Conservation (phyloP, 306 rosid genomes). For the Dryas alaskensis region DNA sequence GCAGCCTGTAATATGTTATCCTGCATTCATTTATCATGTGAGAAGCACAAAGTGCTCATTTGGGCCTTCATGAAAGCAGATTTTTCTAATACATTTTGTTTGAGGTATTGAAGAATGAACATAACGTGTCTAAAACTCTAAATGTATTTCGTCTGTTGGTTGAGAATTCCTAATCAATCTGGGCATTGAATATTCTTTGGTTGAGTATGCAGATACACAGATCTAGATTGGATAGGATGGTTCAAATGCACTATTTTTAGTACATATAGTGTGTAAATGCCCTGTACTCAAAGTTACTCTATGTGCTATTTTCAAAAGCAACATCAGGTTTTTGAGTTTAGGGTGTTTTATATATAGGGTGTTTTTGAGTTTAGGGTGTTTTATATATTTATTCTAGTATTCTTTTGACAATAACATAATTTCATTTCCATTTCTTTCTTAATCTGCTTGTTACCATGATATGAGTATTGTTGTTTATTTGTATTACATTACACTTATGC, state of each 20-base stretch:
- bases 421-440: not conserved
- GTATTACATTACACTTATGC: conserved; percentile 11
- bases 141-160: not conserved
- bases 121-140: too few relatives aligned
- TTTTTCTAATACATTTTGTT: not conserved
- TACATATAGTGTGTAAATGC: not conserved
- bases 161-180: not conserved
- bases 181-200: not conserved
- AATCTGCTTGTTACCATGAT: conserved; percentile 1
- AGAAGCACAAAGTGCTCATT: not conserved
- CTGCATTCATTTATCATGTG: not conserved
- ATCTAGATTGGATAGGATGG: not conserved
- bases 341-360: not conserved
- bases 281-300: not conserved
- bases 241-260: not conserved
- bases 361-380: not conserved
- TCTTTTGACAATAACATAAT: not conserved
- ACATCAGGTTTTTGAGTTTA: not conserved
- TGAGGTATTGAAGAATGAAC: not conserved
- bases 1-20: not conserved
- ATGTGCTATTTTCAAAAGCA: not conserved
- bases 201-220: not conserved
- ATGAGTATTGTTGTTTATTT: not conserved
- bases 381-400: not conserved
- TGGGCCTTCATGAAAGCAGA: not conserved